Conservation (phyloP, 2,329 filamentous ascomycete genomes). For the Apiospora aurea region DNA sequence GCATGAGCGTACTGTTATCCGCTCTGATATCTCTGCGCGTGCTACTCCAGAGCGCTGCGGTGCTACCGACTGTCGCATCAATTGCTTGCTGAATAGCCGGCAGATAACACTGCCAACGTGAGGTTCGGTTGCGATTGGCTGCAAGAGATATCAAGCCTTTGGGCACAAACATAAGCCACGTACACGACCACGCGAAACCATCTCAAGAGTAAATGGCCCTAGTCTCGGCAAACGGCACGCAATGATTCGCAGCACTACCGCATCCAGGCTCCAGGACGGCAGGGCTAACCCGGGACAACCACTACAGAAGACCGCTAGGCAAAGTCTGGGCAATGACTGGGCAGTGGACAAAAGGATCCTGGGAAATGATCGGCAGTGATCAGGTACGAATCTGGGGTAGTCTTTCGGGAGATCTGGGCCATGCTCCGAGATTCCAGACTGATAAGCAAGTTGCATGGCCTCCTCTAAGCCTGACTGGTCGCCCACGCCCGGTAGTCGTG, state of each 20-base stretch:
- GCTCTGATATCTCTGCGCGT: not conserved
- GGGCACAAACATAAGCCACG: not conserved
- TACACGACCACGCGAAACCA: not conserved
- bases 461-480: not conserved
- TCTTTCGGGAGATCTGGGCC: conserved; percentile 13
- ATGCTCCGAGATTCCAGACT: conserved; percentile 9
- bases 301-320: not conserved
- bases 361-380: conserved; percentile 6
- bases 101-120: not conserved
- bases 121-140: not conserved
- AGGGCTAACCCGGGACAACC: not conserved
- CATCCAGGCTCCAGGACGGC: not conserved
- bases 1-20: not conserved
- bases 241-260: not conserved
- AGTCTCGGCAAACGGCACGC: not conserved
- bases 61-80: not conserved
- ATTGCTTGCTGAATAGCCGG: not conserved
- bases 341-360: not conserved
- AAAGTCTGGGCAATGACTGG: not conserved
- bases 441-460: conserved; percentile 13
- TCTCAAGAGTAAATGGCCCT: not conserved
- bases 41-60: not conserved
- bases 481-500: conserved; percentile 3
- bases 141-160: not conserved
- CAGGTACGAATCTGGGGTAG: conserved; percentile 18